phyloP scores from a whole-genome alignment of 768 basidiomycete genomes.

The Pleurotus citrinopileatus region DNA sequence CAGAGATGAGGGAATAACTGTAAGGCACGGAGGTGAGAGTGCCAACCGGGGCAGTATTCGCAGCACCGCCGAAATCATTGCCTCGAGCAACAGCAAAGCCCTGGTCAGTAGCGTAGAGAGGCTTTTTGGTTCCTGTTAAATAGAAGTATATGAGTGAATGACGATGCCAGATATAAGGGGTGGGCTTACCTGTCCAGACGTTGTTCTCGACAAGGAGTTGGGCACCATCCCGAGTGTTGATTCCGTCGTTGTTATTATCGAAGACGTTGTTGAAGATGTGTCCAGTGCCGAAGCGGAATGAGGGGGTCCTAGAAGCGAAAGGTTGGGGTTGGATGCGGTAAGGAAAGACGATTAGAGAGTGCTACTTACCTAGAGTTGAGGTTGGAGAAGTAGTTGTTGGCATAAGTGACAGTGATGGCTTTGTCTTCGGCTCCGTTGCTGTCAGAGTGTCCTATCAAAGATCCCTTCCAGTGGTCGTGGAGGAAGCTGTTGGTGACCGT shows the following conservation, averaged over 20 bases:
- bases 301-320: slow-evolving; percentile 40
- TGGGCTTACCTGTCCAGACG: slow-evolving; percentile 36
- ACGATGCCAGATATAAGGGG: not conserved
- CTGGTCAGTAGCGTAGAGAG: slow-evolving; percentile 38
- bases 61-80: slow-evolving; percentile 32
- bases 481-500: slow-evolving; percentile 40
- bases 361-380: not conserved
- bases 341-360: no score
- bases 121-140: slow-evolving; percentile 28
- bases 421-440: slow-evolving; percentile 33
- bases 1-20: slow-evolving; percentile 26
- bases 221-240: slow-evolving; percentile 18
- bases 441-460: slow-evolving; percentile 42
- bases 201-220: slow-evolving; percentile 47
- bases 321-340: no score
- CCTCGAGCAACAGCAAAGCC: slow-evolving; percentile 39
- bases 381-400: slow-evolving; percentile 1
- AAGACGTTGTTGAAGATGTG: slow-evolving; percentile 47
- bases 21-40: slow-evolving; percentile 32
- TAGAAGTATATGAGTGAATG: not conserved
- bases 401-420: slow-evolving; percentile 22
- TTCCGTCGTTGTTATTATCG: slow-evolving; percentile 31
- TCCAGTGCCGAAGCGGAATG: slow-evolving; percentile 43
- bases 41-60: slow-evolving; percentile 29
- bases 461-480: slow-evolving; percentile 44